Evolutionary conservation across 2,329 filamentous ascomycete genomes (phyloP).

Genomic region (Beauveria pseudobassiana): DNA sequence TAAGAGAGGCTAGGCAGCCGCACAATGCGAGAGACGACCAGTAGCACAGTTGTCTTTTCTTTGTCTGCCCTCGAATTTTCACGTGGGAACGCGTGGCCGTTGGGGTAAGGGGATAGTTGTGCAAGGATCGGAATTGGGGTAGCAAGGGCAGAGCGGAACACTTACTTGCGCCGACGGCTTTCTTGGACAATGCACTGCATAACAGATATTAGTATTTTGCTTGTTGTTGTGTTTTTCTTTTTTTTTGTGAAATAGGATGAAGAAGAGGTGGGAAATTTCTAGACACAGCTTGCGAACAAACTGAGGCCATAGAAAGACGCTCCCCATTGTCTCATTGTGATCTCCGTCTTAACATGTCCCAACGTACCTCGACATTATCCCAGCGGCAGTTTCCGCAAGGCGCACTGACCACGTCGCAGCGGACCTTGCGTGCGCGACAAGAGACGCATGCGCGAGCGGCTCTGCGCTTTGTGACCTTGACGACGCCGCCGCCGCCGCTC

Average conservation of each 20-base stretch:
- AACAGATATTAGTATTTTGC: background rate
- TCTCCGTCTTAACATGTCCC: background rate
- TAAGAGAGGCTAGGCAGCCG: background rate
- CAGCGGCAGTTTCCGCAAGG: slow-evolving; percentile 83
- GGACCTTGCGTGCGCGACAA: slow-evolving; percentile 82
- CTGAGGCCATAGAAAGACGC: background rate
- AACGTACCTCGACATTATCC: slow-evolving; percentile 59
- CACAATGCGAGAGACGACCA: background rate
- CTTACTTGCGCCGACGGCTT: slow-evolving; percentile 80
- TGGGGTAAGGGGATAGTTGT: background rate
- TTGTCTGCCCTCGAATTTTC: background rate
- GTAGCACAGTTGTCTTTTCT: background rate
- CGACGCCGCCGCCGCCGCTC: slow-evolving; percentile 18
- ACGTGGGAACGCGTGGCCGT: slow-evolving; percentile 4
- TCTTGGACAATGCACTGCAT: slow-evolving; percentile 63
- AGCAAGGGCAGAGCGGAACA: slow-evolving; percentile 19
- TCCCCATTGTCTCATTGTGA: background rate
- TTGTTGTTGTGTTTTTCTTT: background rate
- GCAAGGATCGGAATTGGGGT: background rate
- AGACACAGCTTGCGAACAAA: background rate
- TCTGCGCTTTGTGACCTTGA: slow-evolving; percentile 63
- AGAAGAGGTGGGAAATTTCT: background rate
- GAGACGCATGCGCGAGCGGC: slow-evolving; percentile 89
- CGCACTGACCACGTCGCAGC: slow-evolving; percentile 84
- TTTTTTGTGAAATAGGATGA: too few relatives aligned